Evolutionary conservation across 2,329 filamentous ascomycete genomes (phyloP), one percentile per base, ranked within the genome.

Genomic region (Fusarium annulatum): DNA sequence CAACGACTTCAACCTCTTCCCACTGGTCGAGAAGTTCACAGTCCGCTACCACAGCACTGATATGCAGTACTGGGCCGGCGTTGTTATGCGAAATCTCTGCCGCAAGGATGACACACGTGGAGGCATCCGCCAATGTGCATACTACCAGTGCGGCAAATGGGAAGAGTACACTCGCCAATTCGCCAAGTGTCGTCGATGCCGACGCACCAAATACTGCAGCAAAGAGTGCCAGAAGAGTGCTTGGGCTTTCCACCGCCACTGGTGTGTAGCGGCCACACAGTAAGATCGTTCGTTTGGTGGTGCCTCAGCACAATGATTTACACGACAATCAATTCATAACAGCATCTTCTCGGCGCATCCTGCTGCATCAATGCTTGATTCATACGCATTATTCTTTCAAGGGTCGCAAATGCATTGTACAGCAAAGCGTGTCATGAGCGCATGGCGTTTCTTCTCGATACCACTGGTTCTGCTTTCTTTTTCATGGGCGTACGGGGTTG

Each of bases 41-140:
- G 94, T 98, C 36, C 91, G 96, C 73, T 95, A 98, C 80, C 94
- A 98, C 83, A 95, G 94, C 73, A 94, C 94, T 67, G 95, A 98
- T 81, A 99, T 99, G 96, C 96, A 98, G 82, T 99, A 99, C 85
- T 99, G 96, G 96, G 96, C 96, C 23, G 96, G 96, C 71, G 96
- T 99, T 21, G 96, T 99, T 51, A 99, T 99, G 96, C 90, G 96
- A 73, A 99, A 99, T 81, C 89, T 99, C 56, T 99, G 96, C 87
- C 94, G 96, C 73, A 99, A 99, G 85, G 96, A 99, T 81, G 96
- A 99, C 80, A 94, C 93, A 16, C 90, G 94, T 53, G 96, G 96
- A 46, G 96, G 96, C 67, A 98, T 99, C 76, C 89, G 96, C 64
- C 96, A 99, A 81, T 99, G 96, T 82, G 96, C 96, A 61, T 98